A percentile compares a stretch with the other conserved stretches of the same genome.
phyloP scores from a whole-genome alignment of 2,329 filamentous ascomycete species.

The Trichoderma hamatum region DNA sequence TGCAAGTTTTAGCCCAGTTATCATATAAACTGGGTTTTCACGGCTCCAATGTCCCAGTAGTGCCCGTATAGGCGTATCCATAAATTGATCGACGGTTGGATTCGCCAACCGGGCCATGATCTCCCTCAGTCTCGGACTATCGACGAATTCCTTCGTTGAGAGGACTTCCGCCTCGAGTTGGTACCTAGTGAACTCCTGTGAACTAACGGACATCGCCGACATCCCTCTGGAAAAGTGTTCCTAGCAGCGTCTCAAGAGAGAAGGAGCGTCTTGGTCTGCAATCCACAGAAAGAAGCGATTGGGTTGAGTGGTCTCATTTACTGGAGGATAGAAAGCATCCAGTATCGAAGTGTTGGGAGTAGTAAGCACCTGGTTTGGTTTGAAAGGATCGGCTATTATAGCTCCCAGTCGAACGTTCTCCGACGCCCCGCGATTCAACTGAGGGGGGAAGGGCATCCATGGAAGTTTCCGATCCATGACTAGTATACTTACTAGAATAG shows the following conservation, averaged over 20 bases:
- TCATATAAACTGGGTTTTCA: not conserved
- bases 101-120: not conserved
- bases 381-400: not conserved
- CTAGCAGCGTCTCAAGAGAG: not conserved
- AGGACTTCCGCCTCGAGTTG: not conserved
- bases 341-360: not conserved
- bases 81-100: not conserved
- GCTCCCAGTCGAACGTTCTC: not conserved
- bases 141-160: not conserved
- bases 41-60: not conserved
- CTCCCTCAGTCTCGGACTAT: not conserved
- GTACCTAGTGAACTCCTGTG: not conserved
- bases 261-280: not conserved
- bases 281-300: not conserved
- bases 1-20: not conserved
- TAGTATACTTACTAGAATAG: not conserved
- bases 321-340: not conserved
- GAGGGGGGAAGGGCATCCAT: not conserved
- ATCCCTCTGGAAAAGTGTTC: not conserved
- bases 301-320: not conserved
- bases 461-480: not conserved
- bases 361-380: not conserved
- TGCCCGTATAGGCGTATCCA: not conserved
- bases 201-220: not conserved
- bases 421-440: not conserved